Evolutionary conservation across 192 early-diverging fungal species (phyloP).

Genomic region (Entomortierella lignicola): DNA sequence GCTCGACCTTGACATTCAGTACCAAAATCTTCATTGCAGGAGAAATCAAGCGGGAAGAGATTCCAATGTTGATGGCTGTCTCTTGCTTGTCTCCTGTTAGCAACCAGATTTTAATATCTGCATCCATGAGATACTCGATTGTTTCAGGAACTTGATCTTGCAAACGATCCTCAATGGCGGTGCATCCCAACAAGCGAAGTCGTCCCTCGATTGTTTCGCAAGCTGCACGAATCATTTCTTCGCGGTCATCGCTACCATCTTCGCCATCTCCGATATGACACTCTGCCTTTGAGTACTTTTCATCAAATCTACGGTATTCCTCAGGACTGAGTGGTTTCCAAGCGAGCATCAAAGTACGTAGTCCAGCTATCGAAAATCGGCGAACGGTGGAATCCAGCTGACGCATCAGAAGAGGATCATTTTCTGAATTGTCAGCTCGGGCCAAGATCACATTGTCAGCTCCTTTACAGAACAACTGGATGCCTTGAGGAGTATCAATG

Average conservation of each 20-base stretch:
- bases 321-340: conserved; percentile 84
- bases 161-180: conserved; percentile 96
- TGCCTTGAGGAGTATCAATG: conserved; percentile 85
- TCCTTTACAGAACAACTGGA: conserved; percentile 93
- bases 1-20: conserved; percentile 87
- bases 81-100: conserved; percentile 96
- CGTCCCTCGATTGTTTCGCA: conserved; percentile 94
- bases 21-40: conserved; percentile 94
- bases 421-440: conserved; percentile 64
- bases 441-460: conserved; percentile 96
- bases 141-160: conserved; percentile 98
- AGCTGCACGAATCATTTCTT: conserved; percentile 82
- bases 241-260: conserved; percentile 67
- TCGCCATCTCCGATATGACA: conserved; percentile 44
- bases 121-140: conserved; percentile 90
- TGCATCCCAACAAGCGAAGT: conserved; percentile 88
- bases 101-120: conserved; percentile 96
- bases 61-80: conserved; percentile 98
- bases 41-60: conserved; percentile 89
- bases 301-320: conserved; percentile 85
- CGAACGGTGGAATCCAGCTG: conserved; percentile 73
- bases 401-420: conserved; percentile 69
- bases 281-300: conserved; percentile 78
- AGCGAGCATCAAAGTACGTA: conserved; percentile 93
- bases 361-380: conserved; percentile 86